Percentiles rank a stretch among this genome's conserved stretches.
Conservation (phyloP, 768 basidiomycete genomes). For the Suillus sp. region DNA sequence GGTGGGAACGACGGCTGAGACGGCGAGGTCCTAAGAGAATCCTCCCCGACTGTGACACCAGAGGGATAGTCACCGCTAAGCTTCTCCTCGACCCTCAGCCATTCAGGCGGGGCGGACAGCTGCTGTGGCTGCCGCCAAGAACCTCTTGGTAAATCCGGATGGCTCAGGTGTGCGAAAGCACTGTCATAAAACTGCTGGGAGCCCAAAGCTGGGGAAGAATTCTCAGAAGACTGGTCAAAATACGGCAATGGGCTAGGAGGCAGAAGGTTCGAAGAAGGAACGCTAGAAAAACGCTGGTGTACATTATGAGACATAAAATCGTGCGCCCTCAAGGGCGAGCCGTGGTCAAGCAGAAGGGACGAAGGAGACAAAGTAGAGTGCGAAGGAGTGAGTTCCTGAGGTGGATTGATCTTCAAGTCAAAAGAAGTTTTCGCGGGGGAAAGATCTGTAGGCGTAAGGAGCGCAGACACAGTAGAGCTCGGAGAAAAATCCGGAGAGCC, state of each 20-base stretch:
- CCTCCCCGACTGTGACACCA: slow-evolving; percentile 28
- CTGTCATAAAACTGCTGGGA: slow-evolving; percentile 38
- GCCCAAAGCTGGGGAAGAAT: slow-evolving; percentile 39
- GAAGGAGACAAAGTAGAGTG: slow-evolving; percentile 35
- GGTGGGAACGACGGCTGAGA: slow-evolving; percentile 26
- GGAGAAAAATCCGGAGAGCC: slow-evolving; percentile 74
- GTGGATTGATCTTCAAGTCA: slow-evolving; percentile 55
- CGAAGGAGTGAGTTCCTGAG: slow-evolving; percentile 47
- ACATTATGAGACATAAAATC: slow-evolving; percentile 31
- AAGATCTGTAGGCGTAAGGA: slow-evolving; percentile 74
- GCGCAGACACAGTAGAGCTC: slow-evolving; percentile 67
- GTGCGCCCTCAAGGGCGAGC: slow-evolving; percentile 38
- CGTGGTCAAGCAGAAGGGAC: slow-evolving; percentile 48
- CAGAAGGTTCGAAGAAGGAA: slow-evolving; percentile 25
- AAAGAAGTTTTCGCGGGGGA: slow-evolving; percentile 63
- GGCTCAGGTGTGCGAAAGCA: slow-evolving; percentile 17
- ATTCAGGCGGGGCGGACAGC: slow-evolving; percentile 38
- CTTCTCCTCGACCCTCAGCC: slow-evolving; percentile 44
- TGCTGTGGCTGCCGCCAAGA: slow-evolving; percentile 33
- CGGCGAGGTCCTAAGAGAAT: slow-evolving; percentile 31
- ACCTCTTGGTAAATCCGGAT: slow-evolving; percentile 26
- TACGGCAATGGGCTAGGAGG: slow-evolving; percentile 37
- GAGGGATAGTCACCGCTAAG: slow-evolving; percentile 25
- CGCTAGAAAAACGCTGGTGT: slow-evolving; percentile 29
- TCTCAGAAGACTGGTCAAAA: slow-evolving; percentile 58